Percentiles rank a stretch among this genome's conserved stretches.
Evolutionary conservation across 1,284 basidiomycete genomes (phyloP).

Genomic region (Tilletiaria anomala): DNA sequence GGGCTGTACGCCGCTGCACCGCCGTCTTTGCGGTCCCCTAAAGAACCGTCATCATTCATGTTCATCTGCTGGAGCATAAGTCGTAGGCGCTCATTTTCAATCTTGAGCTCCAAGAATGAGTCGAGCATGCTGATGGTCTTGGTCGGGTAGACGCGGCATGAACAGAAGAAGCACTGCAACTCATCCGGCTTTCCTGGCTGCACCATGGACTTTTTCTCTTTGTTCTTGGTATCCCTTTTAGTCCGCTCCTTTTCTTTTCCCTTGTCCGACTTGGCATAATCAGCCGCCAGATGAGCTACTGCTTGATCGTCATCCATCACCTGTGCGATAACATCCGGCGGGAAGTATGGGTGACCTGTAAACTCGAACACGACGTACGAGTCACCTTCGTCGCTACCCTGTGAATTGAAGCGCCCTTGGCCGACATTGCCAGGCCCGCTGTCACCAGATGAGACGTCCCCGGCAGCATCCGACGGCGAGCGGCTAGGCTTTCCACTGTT

Average conservation of each 20-base stretch:
- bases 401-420: too few relatives aligned
- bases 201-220: constrained; percentile 8
- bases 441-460: too few relatives aligned
- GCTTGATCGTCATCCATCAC: background rate
- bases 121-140: constrained; percentile 32
- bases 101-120: constrained; percentile 32
- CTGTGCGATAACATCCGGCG: constrained; percentile 8
- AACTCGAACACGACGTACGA: constrained; percentile 28
- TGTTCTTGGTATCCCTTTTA: constrained; percentile 1
- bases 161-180: constrained; percentile 28
- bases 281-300: too few relatives aligned
- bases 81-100: constrained; percentile 31
- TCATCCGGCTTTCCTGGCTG: background rate
- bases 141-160: constrained; percentile 23
- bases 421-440: too few relatives aligned
- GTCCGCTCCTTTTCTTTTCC: background rate
- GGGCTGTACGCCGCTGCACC: too few relatives aligned
- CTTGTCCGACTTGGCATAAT: constrained; percentile 1
- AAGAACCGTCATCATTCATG: background rate
- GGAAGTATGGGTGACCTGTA: constrained; percentile 26
- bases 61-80: constrained; percentile 7
- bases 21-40: too few relatives aligned
- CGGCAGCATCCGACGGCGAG: too few relatives aligned
- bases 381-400: background rate
- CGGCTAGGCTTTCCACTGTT: too few relatives aligned